phyloP scores from a whole-genome alignment of 1,284 basidiomycete genomes.

The Sporisorium sorghi region DNA sequence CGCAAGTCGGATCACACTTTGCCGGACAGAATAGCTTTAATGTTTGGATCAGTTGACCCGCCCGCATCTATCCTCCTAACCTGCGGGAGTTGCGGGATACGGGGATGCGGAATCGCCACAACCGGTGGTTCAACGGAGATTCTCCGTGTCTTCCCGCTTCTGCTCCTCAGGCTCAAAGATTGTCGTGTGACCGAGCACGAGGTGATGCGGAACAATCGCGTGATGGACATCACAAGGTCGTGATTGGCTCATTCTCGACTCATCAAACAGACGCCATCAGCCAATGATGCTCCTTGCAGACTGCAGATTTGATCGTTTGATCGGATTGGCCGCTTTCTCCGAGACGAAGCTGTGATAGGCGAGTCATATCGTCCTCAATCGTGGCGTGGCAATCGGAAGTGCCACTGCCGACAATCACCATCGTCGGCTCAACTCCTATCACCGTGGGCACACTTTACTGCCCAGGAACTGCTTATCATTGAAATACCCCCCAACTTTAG shows the following conservation, averaged over 20 bases:
- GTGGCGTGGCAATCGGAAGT: not conserved
- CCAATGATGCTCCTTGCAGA: not conserved
- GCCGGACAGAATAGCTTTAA: not conserved
- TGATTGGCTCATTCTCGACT: constrained; percentile 1
- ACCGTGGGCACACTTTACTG: not conserved
- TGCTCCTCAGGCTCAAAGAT: too few species aligned
- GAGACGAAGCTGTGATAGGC: not conserved
- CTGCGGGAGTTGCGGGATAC: constrained; percentile 2
- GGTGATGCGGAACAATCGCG: not conserved
- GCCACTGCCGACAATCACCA: not conserved
- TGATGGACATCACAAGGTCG: not conserved
- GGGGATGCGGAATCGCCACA: constrained; percentile 19
- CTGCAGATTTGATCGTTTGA: not conserved
- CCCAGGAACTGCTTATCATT: constrained; percentile 7
- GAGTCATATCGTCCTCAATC: not conserved
- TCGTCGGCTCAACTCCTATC: not conserved
- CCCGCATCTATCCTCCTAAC: not conserved
- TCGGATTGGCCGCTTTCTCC: constrained; percentile 7
- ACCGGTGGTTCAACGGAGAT: constrained; percentile 8
- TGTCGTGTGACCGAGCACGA: not conserved
- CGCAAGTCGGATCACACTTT: constrained; percentile 2
- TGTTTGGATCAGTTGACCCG: not conserved
- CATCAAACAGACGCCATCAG: not conserved
- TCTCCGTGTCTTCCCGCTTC: not conserved
- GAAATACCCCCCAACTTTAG: too few species aligned